Percentiles rank a stretch among this genome's conserved stretches.
phyloP scores from a whole-genome alignment of 768 basidiomycete species.

The Neoboletus magnificus region DNA sequence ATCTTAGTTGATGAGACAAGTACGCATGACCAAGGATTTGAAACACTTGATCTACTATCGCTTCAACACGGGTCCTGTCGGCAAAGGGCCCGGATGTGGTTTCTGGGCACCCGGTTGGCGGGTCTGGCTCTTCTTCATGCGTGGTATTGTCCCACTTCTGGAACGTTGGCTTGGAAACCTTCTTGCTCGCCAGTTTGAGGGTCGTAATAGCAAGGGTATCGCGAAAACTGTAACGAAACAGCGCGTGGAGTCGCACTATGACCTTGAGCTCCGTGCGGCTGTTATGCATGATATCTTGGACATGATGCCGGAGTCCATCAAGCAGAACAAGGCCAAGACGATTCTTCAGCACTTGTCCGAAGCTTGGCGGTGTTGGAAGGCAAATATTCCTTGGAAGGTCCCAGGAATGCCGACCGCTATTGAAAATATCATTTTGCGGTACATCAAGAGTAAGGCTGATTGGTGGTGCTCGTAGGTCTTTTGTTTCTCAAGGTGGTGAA shows the following conservation, averaged over 20 bases:
- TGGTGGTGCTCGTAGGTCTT: slow-evolving; percentile 89
- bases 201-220: slow-evolving; percentile 92
- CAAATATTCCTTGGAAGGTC: slow-evolving; percentile 99
- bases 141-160: slow-evolving; percentile 95
- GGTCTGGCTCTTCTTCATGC: slow-evolving; percentile 99
- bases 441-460: slow-evolving; percentile 99
- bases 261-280: slow-evolving; percentile 93
- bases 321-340: slow-evolving; percentile 99
- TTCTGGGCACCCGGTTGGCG: slow-evolving; percentile 99
- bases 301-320: slow-evolving; percentile 99
- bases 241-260: slow-evolving; percentile 97
- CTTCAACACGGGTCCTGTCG: slow-evolving; percentile 99
- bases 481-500: not conserved
- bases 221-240: slow-evolving; percentile 99
- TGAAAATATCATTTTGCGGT: slow-evolving; percentile 97
- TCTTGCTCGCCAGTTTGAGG: slow-evolving; percentile 97
- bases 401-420: slow-evolving; percentile 99
- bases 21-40: slow-evolving; percentile 98
- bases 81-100: slow-evolving; percentile 97
- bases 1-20: slow-evolving; percentile 91
- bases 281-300: slow-evolving; percentile 99
- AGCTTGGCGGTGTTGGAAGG: slow-evolving; percentile 98
- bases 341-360: slow-evolving; percentile 97
- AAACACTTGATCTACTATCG: slow-evolving; percentile 98
- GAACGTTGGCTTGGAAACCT: slow-evolving; percentile 98